These are phyloP conservation scores for Prunus yedoensis DNA, from an alignment of 331 rosid genomes.

Conservation along the genomic window DNA sequence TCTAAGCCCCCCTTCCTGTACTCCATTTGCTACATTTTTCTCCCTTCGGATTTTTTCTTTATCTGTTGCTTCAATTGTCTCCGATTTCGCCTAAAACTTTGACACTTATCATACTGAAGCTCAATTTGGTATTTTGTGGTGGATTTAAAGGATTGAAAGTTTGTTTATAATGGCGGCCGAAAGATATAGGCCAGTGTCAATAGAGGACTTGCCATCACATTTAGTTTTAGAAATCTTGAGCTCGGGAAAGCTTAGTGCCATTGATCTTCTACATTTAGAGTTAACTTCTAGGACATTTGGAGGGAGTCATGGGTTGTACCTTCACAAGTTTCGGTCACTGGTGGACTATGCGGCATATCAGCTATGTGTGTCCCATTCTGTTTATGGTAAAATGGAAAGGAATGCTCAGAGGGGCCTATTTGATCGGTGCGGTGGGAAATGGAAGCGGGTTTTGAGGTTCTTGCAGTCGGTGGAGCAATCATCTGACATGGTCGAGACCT, in stretches of 20 bases:
- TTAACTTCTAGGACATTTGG: constrained; percentile 81
- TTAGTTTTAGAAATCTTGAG: constrained; percentile 71
- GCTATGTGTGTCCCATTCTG: constrained; percentile 52
- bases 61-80: constrained; percentile 85
- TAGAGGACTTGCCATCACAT: constrained; percentile 86
- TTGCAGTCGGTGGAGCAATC: constrained; percentile 83
- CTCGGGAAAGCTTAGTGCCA: constrained; percentile 67
- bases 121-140: not conserved
- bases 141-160: constrained; percentile 7
- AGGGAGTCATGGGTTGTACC: constrained; percentile 57
- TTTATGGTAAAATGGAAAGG: constrained; percentile 47
- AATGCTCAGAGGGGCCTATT: constrained; percentile 57
- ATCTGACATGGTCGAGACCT: constrained; percentile 69
- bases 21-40: constrained; percentile 65
- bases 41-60: constrained; percentile 67
- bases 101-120: constrained; percentile 26
- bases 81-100: constrained; percentile 85
- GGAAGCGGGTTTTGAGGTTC: constrained; percentile 90
- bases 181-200: constrained; percentile 52
- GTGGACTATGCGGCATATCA: constrained; percentile 75
- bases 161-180: constrained; percentile 64
- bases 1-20: constrained; percentile 42
- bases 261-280: constrained; percentile 75
- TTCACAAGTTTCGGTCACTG: constrained; percentile 74
- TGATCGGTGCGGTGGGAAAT: constrained; percentile 71